Conservation (phyloP, 495 filamentous ascomycete genomes). For the Oleoguttula mirabilis region DNA sequence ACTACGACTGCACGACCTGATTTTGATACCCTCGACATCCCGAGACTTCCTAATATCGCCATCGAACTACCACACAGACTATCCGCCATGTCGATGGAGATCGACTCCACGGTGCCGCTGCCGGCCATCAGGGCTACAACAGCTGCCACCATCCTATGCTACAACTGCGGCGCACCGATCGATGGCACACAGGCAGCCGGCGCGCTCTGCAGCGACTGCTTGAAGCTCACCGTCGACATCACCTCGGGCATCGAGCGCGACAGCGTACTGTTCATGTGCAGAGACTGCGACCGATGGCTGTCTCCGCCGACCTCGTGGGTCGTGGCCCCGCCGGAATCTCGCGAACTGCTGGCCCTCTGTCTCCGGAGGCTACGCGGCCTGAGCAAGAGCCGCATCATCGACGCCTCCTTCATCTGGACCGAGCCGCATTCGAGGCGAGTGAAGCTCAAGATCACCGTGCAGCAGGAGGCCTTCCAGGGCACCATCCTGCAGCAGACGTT, state of each 20-base stretch:
- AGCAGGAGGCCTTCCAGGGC: constrained; percentile 60
- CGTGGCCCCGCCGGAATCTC: constrained; percentile 65
- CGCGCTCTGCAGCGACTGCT: constrained; percentile 85
- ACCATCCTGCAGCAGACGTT: constrained; percentile 86
- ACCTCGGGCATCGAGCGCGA: constrained; percentile 85
- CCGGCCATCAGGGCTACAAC: constrained; percentile 6
- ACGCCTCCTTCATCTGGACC: constrained; percentile 95
- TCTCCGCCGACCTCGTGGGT: constrained; percentile 80
- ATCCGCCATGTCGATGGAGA: constrained; percentile 23
- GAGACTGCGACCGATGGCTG: constrained; percentile 89
- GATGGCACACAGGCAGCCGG: constrained; percentile 78
- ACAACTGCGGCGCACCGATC: constrained; percentile 87
- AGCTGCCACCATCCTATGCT: constrained; percentile 67
- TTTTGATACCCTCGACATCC: too few relatives aligned
- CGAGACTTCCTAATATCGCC: too few relatives aligned
- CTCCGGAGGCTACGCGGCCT: constrained; percentile 69
- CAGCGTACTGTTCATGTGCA: constrained; percentile 67
- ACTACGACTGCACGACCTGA: too few relatives aligned
- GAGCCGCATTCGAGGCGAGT: constrained; percentile 87
- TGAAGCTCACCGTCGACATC: constrained; percentile 85
- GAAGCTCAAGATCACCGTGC: constrained; percentile 85
- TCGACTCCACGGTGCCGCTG: constrained; percentile 16
- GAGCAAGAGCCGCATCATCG: constrained; percentile 77
- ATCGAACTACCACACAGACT: too few relatives aligned
- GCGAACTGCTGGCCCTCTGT: constrained; percentile 83